Conservation (phyloP, 2,329 filamentous ascomycete species). For the Fusarium tanahbumbuense region DNA sequence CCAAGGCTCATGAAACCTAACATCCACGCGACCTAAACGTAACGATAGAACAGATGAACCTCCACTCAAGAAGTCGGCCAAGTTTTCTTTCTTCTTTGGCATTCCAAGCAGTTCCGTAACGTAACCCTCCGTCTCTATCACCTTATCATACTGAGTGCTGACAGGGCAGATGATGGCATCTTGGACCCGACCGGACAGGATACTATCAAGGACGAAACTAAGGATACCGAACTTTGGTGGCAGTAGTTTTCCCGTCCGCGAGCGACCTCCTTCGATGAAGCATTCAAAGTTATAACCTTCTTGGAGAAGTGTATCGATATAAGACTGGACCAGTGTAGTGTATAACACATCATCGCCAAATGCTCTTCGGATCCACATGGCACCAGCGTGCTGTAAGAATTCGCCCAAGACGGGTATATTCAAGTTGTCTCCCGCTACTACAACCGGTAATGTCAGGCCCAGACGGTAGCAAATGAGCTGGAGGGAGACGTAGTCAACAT, state of each 20-base stretch:
- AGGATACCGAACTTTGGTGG: constrained; percentile 96
- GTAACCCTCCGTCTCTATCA: constrained; percentile 97
- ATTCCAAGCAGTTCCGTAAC: constrained; percentile 93
- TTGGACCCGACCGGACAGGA: constrained; percentile 86
- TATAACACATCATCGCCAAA: constrained; percentile 95
- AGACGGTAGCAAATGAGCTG: constrained; percentile 96
- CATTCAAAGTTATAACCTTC: constrained; percentile 96
- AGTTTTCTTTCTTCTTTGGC: constrained; percentile 94
- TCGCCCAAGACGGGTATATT: constrained; percentile 91
- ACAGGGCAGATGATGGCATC: constrained; percentile 96
- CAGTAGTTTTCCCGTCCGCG: constrained; percentile 90
- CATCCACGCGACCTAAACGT: constrained; percentile 90
- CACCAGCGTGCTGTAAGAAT: constrained; percentile 95
- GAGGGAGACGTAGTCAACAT: constrained; percentile 95
- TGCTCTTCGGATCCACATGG: constrained; percentile 93
- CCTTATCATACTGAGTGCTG: constrained; percentile 98
- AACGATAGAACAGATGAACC: constrained; percentile 87
- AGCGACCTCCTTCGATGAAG: constrained; percentile 95
- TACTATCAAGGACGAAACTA: constrained; percentile 88
- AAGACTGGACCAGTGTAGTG: constrained; percentile 91
- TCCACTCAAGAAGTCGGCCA: constrained; percentile 87
- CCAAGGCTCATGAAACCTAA: constrained; percentile 97
- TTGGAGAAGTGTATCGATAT: constrained; percentile 91
- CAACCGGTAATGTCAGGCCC: constrained; percentile 87
- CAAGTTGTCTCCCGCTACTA: constrained; percentile 95